phyloP scores from a whole-genome alignment of 306 rosid genomes.

The Quillaja saponaria region DNA sequence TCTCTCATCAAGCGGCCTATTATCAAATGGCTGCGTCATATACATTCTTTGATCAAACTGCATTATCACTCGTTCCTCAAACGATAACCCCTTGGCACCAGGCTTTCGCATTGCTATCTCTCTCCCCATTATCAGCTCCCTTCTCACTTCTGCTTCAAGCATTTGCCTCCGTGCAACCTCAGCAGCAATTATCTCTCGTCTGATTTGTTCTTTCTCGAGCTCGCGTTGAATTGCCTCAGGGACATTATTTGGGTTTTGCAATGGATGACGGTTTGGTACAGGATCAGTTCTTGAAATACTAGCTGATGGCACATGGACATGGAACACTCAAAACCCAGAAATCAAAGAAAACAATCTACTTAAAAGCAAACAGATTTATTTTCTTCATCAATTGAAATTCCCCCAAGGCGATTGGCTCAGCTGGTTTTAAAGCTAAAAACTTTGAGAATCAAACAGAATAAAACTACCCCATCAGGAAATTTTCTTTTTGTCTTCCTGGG shows the following conservation, averaged over 20 bases:
- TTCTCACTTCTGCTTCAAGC: conserved; percentile 57
- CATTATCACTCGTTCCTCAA: conserved; percentile 20
- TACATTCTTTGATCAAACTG: conserved; percentile 10
- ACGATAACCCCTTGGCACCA: neutral
- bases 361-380: neutral
- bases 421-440: neutral
- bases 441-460: neutral
- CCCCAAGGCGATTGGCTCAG: neutral
- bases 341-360: neutral
- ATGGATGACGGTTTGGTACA: neutral
- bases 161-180: conserved; percentile 40
- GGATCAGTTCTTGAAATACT: neutral
- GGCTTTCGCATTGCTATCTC: conserved; percentile 30
- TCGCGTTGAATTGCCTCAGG: conserved; percentile 34
- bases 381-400: neutral
- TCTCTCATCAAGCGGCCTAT: neutral
- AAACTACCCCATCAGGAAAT: neutral
- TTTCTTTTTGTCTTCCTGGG: neutral
- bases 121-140: conserved; percentile 47
- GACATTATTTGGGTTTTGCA: neutral
- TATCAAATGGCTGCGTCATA: conserved; percentile 4
- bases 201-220: conserved; percentile 48
- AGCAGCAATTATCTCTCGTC: conserved; percentile 40
- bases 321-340: neutral
- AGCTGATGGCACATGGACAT: neutral